Evolutionary conservation across 129 eudicot genomes (phyloP).

Genomic region (Mikania micrantha): DNA sequence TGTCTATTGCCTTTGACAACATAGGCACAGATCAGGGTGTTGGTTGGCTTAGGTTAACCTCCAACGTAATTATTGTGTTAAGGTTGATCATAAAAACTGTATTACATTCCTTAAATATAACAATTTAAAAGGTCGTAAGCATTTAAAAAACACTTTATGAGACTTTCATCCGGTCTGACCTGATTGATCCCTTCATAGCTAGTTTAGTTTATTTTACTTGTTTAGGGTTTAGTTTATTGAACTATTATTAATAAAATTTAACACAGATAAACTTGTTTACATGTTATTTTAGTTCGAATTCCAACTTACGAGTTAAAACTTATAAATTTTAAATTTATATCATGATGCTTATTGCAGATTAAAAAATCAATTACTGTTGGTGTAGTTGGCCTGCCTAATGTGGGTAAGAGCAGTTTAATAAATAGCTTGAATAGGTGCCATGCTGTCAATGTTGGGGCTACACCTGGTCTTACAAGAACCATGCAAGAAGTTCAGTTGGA

Average conservation of each 20-base stretch:
- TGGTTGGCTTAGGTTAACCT: neutral
- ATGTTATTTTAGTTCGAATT: neutral
- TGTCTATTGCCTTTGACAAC: no score
- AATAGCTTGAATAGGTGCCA: conserved; percentile 91
- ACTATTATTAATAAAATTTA: neutral
- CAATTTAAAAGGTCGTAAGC: neutral
- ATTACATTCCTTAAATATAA: neutral
- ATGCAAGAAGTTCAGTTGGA: conserved; percentile 97
- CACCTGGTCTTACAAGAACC: conserved; percentile 89
- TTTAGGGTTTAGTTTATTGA: no score
- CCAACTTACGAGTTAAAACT: neutral
- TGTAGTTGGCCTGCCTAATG: conserved; percentile 87
- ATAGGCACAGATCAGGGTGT: neutral
- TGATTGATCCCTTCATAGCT: neutral
- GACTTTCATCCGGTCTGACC: neutral
- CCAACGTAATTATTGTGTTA: neutral
- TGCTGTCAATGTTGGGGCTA: conserved; percentile 85
- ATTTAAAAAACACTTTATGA: neutral
- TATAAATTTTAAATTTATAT: neutral
- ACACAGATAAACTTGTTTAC: neutral
- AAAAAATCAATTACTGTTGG: conserved; percentile 85
- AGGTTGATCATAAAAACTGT: neutral
- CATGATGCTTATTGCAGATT: conserved; percentile 39
- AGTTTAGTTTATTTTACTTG: neutral
- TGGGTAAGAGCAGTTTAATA: conserved; percentile 97